Evolutionary conservation across 495 filamentous ascomycete genomes (phyloP).

Genomic region (Baudoinia panamericana): DNA sequence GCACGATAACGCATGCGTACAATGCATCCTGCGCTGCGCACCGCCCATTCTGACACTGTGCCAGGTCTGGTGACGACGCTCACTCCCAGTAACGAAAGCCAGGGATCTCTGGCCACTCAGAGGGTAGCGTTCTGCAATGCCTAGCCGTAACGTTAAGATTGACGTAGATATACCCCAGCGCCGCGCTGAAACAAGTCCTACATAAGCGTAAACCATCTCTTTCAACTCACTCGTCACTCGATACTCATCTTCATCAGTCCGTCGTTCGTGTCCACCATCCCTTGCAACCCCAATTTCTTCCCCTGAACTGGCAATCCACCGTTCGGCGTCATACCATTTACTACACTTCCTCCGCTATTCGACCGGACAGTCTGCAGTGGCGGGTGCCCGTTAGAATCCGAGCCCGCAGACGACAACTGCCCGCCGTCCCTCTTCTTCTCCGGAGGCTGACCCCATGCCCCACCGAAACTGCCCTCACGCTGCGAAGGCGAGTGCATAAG

Average conservation of each 20-base stretch:
- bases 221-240: too few relatives aligned
- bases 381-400: conserved; percentile 5
- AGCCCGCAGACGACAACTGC: conserved; percentile 35
- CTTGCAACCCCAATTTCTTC: conserved; percentile 77
- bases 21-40: too few relatives aligned
- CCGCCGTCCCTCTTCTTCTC: conserved; percentile 44
- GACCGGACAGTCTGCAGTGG: conserved; percentile 33
- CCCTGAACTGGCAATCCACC: conserved; percentile 21
- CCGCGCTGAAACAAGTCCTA: too few relatives aligned
- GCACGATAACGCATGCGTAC: too few relatives aligned
- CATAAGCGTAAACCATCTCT: too few relatives aligned
- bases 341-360: conserved; percentile 34
- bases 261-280: conserved; percentile 91
- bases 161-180: too few relatives aligned
- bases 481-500: conserved; percentile 63
- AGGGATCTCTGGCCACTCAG: too few relatives aligned
- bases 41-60: too few relatives aligned
- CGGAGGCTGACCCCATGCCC: conserved; percentile 48
- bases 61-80: too few relatives aligned
- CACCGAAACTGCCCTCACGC: conserved; percentile 35
- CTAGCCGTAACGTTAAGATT: too few relatives aligned
- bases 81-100: too few relatives aligned
- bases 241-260: conserved; percentile 97
- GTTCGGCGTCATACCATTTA: conserved; percentile 18
- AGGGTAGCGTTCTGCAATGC: too few relatives aligned